These are phyloP conservation scores for Jasminum sambac DNA, from an alignment of 257 asterid species.

Conservation along the genomic window DNA sequence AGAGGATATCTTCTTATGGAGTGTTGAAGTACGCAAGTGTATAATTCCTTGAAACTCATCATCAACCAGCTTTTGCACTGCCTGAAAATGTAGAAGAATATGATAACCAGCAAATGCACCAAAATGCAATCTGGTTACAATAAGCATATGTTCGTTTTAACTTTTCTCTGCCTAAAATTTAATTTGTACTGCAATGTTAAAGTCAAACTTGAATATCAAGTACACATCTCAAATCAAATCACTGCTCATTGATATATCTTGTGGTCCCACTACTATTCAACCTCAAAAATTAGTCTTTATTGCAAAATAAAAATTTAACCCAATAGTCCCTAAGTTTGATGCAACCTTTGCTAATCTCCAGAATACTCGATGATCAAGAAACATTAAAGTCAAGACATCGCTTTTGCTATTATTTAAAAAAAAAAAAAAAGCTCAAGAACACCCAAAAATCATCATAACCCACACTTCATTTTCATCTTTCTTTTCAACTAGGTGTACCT, in stretches of 20 bases:
- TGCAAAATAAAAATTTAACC: no score
- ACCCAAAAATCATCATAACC: not conserved
- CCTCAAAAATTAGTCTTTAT: no score
- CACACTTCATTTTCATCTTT: not conserved
- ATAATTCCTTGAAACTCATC: constrained; percentile 91
- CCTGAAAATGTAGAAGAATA: constrained; percentile 45
- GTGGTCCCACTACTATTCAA: no score
- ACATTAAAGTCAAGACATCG: not conserved
- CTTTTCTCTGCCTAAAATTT: no score
- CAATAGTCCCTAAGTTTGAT: not conserved
- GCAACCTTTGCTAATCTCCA: not conserved
- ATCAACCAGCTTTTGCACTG: constrained; percentile 81
- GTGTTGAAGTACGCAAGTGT: constrained; percentile 85
- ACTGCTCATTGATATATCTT: no score
- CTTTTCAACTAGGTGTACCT: constrained; percentile 44
- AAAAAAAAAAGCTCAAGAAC: not conserved
- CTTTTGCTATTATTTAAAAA: not conserved
- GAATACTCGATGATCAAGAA: not conserved
- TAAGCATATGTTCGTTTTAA: not conserved
- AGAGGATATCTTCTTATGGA: constrained; percentile 89
- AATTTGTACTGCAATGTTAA: no score
- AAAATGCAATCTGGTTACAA: not conserved
- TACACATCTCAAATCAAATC: no score
- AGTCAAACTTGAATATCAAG: no score
- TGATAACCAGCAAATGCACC: constrained; percentile 15